Evolutionary conservation across 768 basidiomycete species (phyloP), one percentile per base, ranked within the genome.

Genomic region (Trametes cubensis): DNA sequence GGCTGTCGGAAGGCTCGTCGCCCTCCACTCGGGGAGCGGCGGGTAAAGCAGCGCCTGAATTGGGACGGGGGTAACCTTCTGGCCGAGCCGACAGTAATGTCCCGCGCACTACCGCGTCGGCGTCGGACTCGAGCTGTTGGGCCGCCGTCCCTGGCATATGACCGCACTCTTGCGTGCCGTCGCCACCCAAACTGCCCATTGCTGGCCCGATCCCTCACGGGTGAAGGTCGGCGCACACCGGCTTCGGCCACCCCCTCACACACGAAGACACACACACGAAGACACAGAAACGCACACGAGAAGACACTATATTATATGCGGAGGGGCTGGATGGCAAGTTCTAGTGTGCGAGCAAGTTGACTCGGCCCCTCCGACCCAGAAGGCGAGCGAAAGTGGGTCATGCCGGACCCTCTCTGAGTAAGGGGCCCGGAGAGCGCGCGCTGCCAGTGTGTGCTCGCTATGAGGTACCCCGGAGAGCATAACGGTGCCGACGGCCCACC

Each of bases 1-100:
- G 56, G 56, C 56, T 58, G 25, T 23, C 56, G 34, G 56, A 58
- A 7, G 46, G 47, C 34, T 11, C 21, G 51, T 47, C 30, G 45
- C 34, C 10, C 47, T 48, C 56, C 18, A 15, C 48, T 23, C 34
- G 13, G 44, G 47, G 44, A 13, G 14, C 18, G 46, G 5, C 15
- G 20, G 46, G 34, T 21, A 48, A 38, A n/a, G 14, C 30, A 47
- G 45, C 28, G 45, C 45, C 55, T 38, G 39, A 57, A 47, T 55
- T 48, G 30, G 55, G 45, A 30, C 46, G 45, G 55, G 45, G 18
- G 55, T 28, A 28, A 26, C 26, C 23, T 49, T 49, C 48, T 23
- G 45, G 20, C 45, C 13, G 20, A 11, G 34, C 34, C 10, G 34
- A 34, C 34, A 34, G 34, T 34, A 11, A n/a, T n/a, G 34, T 34